phyloP scores from a whole-genome alignment of 352 stramenopile species.

The Phytophthora syringae region DNA sequence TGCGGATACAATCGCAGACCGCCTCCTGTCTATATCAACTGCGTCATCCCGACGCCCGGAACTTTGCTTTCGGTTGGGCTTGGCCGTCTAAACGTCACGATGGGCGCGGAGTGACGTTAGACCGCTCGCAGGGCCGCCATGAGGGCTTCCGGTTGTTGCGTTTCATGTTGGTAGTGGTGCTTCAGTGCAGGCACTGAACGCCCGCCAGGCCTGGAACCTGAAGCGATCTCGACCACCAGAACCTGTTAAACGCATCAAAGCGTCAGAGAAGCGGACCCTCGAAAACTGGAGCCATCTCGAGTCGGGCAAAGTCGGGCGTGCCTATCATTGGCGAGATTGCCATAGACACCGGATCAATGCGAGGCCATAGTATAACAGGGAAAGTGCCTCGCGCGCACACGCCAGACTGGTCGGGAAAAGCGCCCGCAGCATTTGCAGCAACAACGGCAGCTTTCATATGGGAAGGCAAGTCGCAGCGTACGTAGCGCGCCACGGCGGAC shows the following conservation, averaged over 20 bases:
- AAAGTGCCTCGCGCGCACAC: slow-evolving; percentile 26
- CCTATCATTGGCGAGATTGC: no score
- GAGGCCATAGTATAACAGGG: no score
- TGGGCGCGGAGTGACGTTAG: no score
- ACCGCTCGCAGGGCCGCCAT: not conserved
- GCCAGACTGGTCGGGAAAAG: no score
- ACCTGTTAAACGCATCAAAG: slow-evolving; percentile 19
- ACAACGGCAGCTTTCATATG: not conserved
- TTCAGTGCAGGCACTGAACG: slow-evolving; percentile 18
- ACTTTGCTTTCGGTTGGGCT: no score
- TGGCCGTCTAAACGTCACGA: no score
- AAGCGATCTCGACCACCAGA: slow-evolving; percentile 13
- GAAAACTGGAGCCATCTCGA: slow-evolving; percentile 25
- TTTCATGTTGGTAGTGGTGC: slow-evolving; percentile 10
- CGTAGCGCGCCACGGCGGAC: not conserved
- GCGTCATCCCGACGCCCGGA: slow-evolving; percentile 72
- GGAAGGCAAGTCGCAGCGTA: not conserved
- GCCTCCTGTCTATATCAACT: slow-evolving; percentile 31
- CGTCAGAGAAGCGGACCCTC: slow-evolving; percentile 17
- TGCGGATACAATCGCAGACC: slow-evolving; percentile 91
- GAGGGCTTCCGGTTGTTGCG: slow-evolving; percentile 9
- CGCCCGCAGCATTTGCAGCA: not conserved
- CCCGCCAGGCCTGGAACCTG: slow-evolving; percentile 28
- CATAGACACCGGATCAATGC: no score
- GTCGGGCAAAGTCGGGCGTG: no score